Base-by-base conservation (phyloP, 257 asterid genomes). In the Penstemon eatonii region DNA sequence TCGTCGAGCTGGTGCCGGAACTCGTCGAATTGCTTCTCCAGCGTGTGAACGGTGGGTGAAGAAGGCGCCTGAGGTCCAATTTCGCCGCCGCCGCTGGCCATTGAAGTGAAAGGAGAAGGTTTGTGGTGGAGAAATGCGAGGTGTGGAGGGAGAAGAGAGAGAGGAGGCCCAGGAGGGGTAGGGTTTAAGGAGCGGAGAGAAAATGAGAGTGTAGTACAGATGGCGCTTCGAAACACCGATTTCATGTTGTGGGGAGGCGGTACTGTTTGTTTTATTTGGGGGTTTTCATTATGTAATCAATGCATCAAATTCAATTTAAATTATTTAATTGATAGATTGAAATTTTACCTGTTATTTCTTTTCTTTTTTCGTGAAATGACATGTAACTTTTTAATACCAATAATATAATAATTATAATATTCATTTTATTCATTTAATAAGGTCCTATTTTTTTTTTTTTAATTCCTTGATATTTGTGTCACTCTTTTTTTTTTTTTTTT, bases 21-120 rank as follows among this genome's bases (percentile, higher is more conserved):
- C 40, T 71, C 88, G 57, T 81, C 87, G 64, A 93, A 90, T 81
- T 93, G 97, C 70, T 82, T 82, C 70, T 85, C 96, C 59, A 90
- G 77, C 42, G 81, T 70, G 53, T 74, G 86, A 38, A 78, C 10
- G 3, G 83, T 60, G 45, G 84, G 84, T 47, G 92, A 86, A 25
- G 73, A 49, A 42, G 85, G 75, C 60, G 74, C 73, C 65, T 53
- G 65, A 67, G 65, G 45, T 71, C 64, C 80, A 50, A 25, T 25
- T 25, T 1, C 33, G 2, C 74, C 71, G 62, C 67, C 83, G n/a
- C 70, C 83, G 56, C 58, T 47, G 4, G 86, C 78, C 93, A 88
- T 86, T 52, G 91, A 77, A 51, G 80, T 60, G 50, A 60, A 45
- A 4, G 60, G 51, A 57, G 69, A 67, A 53, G 76, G 78, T 41